Evolutionary conservation across 345 rosid species (phyloP).

Genomic region (Camelina hispida): DNA sequence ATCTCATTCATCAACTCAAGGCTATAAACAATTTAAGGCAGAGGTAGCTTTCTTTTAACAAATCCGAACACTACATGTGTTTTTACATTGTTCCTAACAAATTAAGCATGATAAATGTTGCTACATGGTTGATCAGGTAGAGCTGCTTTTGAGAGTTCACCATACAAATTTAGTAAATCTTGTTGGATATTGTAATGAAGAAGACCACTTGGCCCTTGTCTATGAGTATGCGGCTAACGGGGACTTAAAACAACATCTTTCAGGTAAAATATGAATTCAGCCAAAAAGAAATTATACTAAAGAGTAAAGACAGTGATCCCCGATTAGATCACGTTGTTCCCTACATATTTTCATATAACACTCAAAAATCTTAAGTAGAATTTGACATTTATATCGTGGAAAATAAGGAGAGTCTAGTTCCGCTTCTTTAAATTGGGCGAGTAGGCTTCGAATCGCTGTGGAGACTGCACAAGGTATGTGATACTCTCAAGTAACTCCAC

Average conservation of each 20-base stretch:
- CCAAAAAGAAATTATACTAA: too few relatives aligned
- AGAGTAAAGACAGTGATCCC: too few relatives aligned
- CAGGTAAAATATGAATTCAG: conserved; percentile 15
- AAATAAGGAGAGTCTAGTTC: too few relatives aligned
- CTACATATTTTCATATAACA: too few relatives aligned
- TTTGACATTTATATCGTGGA: too few relatives aligned
- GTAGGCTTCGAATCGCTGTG: not conserved
- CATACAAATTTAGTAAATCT: conserved; percentile 45
- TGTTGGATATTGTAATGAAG: conserved; percentile 49
- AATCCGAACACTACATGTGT: too few relatives aligned
- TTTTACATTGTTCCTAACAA: too few relatives aligned
- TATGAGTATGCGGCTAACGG: conserved; percentile 49
- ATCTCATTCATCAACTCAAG: conserved; percentile 45
- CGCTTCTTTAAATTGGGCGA: not conserved
- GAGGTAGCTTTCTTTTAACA: conserved; percentile 27
- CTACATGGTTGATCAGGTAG: conserved; percentile 6
- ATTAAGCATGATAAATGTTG: too few relatives aligned
- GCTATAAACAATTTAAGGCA: conserved; percentile 44
- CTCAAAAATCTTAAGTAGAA: too few relatives aligned
- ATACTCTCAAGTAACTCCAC: too few relatives aligned
- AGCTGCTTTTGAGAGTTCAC: conserved; percentile 48
- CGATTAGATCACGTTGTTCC: too few relatives aligned
- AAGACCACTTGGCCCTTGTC: conserved; percentile 33
- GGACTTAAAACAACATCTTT: conserved; percentile 21
- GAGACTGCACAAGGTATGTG: conserved; percentile 29